These are phyloP conservation scores for Grosmannia serpens DNA, from an alignment of 2,329 filamentous ascomycete species.

Conservation along the genomic window DNA sequence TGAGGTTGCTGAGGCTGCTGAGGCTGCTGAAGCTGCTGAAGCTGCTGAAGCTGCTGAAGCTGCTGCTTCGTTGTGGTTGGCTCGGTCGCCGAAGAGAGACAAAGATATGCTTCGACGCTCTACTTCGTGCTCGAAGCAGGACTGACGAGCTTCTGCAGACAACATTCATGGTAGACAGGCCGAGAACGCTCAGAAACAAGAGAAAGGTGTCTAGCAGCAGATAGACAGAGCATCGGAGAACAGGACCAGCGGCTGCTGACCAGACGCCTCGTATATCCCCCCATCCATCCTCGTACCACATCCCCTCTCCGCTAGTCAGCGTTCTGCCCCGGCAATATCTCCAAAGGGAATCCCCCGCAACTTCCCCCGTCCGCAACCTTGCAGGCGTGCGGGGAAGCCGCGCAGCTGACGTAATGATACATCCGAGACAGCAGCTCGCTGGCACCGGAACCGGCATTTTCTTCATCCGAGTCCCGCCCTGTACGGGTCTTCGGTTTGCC, in stretches of 20 bases:
- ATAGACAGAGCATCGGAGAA: too few species aligned
- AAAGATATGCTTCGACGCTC: neutral
- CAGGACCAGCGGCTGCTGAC: too few species aligned
- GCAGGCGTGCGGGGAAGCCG: neutral
- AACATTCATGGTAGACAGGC: neutral
- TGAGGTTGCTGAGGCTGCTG: too few species aligned
- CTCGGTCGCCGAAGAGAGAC: too few species aligned
- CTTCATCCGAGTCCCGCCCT: slow-evolving; percentile 4
- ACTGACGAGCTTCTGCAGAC: neutral
- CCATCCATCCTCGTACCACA: neutral
- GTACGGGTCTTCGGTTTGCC: slow-evolving; percentile 9
- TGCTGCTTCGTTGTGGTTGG: too few species aligned
- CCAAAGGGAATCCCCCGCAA: neutral
- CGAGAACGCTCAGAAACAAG: too few species aligned
- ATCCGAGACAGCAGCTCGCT: too few species aligned
- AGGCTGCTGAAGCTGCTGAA: neutral
- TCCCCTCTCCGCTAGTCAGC: neutral
- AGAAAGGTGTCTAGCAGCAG: neutral
- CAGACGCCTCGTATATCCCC: too few species aligned
- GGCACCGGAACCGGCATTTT: neutral
- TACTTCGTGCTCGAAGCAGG: neutral
- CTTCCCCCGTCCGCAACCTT: neutral
- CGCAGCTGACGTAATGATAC: neutral
- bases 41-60: too few species aligned
- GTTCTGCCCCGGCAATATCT: neutral